Evolutionary conservation across 2,329 filamentous ascomycete species (phyloP).

Genomic region (Colletotrichum ledebouriae): DNA sequence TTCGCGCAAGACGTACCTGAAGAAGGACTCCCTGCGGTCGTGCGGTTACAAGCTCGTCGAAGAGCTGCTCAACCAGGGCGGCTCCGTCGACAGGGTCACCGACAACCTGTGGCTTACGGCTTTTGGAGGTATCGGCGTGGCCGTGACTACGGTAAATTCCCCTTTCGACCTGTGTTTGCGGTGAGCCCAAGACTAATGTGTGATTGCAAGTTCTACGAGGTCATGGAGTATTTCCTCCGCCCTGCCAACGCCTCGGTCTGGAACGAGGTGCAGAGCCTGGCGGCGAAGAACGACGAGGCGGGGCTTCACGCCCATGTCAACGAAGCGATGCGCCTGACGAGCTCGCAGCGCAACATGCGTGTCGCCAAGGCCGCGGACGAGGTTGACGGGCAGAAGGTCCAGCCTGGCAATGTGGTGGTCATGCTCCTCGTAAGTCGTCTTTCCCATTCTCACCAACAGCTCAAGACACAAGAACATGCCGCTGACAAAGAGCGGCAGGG

Average conservation of each 20-base stretch:
- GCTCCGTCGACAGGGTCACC: constrained; percentile 50
- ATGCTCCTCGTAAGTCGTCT: constrained; percentile 55
- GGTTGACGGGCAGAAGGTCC: not conserved
- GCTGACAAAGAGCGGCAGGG: constrained; percentile 48
- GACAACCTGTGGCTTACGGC: constrained; percentile 56
- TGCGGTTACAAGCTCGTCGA: constrained; percentile 56
- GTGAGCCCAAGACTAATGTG: not conserved
- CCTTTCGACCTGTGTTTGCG: not conserved
- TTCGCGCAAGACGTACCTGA: constrained; percentile 48
- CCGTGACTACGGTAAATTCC: constrained; percentile 53
- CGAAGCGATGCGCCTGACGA: constrained; percentile 58
- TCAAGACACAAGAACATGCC: not conserved
- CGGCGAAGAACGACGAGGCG: constrained; percentile 51
- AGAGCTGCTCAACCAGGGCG: constrained; percentile 52
- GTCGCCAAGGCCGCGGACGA: constrained; percentile 52
- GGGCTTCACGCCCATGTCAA: constrained; percentile 54
- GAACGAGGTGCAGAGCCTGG: constrained; percentile 57
- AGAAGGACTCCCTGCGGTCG: constrained; percentile 52
- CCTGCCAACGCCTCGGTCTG: constrained; percentile 57
- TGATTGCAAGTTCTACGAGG: constrained; percentile 58
- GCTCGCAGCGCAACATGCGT: constrained; percentile 55
- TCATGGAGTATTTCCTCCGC: constrained; percentile 58
- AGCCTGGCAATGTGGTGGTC: constrained; percentile 54
- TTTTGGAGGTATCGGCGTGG: constrained; percentile 56
- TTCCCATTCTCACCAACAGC: not conserved